Evolutionary conservation across 2,329 filamentous ascomycete genomes (phyloP).

Genomic region (Beauveria varroae): DNA sequence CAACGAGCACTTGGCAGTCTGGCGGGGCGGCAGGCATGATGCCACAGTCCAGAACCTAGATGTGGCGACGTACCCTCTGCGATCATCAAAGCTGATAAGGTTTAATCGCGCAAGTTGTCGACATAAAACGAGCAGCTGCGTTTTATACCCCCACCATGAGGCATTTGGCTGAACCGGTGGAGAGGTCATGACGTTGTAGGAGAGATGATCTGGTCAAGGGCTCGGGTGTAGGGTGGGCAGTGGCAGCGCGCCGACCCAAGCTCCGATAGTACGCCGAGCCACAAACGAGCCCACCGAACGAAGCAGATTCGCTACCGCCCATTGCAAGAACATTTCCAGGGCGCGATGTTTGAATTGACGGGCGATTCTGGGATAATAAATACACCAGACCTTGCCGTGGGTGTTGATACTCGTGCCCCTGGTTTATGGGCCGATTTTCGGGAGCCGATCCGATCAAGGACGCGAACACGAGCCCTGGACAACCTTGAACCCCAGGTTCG

Average conservation of each 20-base stretch:
- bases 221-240: background rate
- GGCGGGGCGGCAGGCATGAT: background rate
- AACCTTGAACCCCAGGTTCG: background rate
- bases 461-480: background rate
- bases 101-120: background rate
- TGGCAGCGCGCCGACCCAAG: background rate
- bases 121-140: background rate
- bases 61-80: background rate
- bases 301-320: background rate
- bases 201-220: background rate
- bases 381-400: background rate
- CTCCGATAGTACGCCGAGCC: conserved; percentile 2
- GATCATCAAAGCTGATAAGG: background rate
- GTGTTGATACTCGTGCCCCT: background rate
- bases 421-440: background rate
- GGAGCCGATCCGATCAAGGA: conserved; percentile 5
- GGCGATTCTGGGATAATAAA: background rate
- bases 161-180: background rate
- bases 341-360: background rate
- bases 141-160: background rate
- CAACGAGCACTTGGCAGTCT: conserved; percentile 38
- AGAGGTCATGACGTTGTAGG: background rate
- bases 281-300: background rate
- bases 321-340: background rate
- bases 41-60: background rate